Conservation (phyloP, 2,329 filamentous ascomycete genomes). For the Dothistroma septosporum region DNA sequence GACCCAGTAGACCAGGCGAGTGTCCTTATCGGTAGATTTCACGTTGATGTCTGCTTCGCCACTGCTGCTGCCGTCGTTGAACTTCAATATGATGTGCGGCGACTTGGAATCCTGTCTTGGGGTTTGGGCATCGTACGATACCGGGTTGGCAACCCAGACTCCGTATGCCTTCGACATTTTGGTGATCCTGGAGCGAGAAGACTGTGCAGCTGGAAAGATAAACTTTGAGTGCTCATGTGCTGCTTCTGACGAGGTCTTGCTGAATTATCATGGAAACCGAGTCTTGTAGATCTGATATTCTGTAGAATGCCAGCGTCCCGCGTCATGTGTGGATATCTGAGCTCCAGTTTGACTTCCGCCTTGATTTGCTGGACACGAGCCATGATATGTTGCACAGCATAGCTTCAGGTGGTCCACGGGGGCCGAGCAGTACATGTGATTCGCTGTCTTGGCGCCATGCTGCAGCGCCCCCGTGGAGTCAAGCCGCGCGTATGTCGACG, state of each 20-base stretch:
- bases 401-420: background rate
- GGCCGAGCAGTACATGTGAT: background rate
- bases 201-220: background rate
- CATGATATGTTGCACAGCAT: background rate
- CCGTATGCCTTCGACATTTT: background rate
- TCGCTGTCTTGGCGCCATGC: background rate
- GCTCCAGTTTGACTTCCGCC: background rate
- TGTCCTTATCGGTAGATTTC: slow-evolving; percentile 31
- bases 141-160: slow-evolving; percentile 9
- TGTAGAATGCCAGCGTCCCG: background rate
- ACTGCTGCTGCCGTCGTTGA: slow-evolving; percentile 22
- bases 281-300: background rate
- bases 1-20: slow-evolving; percentile 35
- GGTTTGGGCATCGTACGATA: slow-evolving; percentile 17
- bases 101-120: slow-evolving; percentile 16
- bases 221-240: too few relatives aligned
- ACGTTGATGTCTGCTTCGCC: slow-evolving; percentile 35
- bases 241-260: too few relatives aligned
- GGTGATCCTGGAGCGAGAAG: background rate
- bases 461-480: background rate
- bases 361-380: background rate
- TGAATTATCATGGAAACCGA: too few relatives aligned
- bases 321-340: background rate
- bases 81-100: slow-evolving; percentile 34
- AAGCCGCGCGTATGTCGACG: too few relatives aligned